Evolutionary conservation across 768 basidiomycete genomes (phyloP).

Genomic region (Cyclocybe cylindracea): DNA sequence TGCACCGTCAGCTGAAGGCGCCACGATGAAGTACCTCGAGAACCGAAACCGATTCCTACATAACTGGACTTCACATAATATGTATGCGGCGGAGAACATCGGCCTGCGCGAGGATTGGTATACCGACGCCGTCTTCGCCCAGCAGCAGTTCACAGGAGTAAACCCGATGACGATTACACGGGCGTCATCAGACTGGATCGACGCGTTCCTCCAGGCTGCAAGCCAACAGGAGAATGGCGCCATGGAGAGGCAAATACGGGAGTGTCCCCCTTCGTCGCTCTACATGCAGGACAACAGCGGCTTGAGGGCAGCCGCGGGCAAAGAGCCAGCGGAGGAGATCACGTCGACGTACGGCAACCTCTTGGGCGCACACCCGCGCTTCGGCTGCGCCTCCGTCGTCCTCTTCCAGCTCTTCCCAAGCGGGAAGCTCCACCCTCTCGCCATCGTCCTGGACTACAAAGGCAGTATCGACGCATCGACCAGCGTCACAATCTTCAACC

Average conservation of each 20-base stretch:
- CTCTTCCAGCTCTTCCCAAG: constrained; percentile 25
- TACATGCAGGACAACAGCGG: constrained; percentile 26
- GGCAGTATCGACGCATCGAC: constrained; percentile 21
- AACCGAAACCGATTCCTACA: no score
- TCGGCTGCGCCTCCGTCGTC: constrained; percentile 26
- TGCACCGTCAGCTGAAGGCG: no score
- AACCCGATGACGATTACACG: constrained; percentile 27
- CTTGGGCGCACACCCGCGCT: constrained; percentile 10
- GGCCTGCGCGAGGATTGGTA: constrained; percentile 30
- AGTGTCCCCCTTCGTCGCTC: constrained; percentile 9
- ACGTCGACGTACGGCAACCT: background rate
- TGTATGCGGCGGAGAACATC: constrained; percentile 25
- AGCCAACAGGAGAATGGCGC: constrained; percentile 11
- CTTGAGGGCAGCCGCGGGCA: constrained; percentile 20
- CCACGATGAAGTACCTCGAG: no score
- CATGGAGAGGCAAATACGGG: constrained; percentile 11
- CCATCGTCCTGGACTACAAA: constrained; percentile 30
- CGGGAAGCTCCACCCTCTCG: constrained; percentile 29
- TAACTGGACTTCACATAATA: constrained; percentile 5
- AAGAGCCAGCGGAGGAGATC: background rate
- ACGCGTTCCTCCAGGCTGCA: constrained; percentile 16
- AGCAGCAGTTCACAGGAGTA: constrained; percentile 29
- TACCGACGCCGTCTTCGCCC: constrained; percentile 29
- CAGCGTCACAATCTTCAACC: constrained; percentile 29
- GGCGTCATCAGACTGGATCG: constrained; percentile 20